phyloP scores from a whole-genome alignment of 2,329 filamentous ascomycete species.

The Monilinia laxa region DNA sequence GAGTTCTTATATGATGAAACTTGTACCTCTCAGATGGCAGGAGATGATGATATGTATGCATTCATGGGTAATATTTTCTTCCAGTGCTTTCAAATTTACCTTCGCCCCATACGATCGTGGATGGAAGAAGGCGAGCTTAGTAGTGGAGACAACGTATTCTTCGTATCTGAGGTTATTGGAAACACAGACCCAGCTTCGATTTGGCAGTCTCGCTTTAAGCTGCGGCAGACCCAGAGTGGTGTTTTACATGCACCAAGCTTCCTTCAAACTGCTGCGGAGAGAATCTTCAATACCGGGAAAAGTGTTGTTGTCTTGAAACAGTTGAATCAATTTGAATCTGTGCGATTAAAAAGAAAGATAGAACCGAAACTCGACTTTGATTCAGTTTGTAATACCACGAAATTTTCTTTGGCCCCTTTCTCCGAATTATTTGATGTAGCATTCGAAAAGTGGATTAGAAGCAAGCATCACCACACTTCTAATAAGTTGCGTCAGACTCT shows the following conservation, averaged over 20 bases:
- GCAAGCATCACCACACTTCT: slow-evolving; percentile 70
- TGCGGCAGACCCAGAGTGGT: slow-evolving; percentile 61
- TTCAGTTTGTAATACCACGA: slow-evolving; percentile 50
- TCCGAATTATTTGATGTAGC: slow-evolving; percentile 69
- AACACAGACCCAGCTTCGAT: slow-evolving; percentile 61
- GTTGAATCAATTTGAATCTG: slow-evolving; percentile 55
- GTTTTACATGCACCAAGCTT: slow-evolving; percentile 71
- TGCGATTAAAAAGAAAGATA: slow-evolving; percentile 38
- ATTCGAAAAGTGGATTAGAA: slow-evolving; percentile 75
- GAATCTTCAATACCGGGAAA: slow-evolving; percentile 85
- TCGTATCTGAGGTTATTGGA: slow-evolving; percentile 61
- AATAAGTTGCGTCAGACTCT: slow-evolving; percentile 64
- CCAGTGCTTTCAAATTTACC: slow-evolving; percentile 77
- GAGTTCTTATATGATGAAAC: slow-evolving; percentile 74
- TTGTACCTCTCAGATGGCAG: slow-evolving; percentile 67
- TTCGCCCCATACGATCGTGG: slow-evolving; percentile 78
- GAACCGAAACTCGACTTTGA: slow-evolving; percentile 57
- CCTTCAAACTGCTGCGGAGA: slow-evolving; percentile 64
- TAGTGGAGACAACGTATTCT: slow-evolving; percentile 68
- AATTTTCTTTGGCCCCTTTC: slow-evolving; percentile 61
- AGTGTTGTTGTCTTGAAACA: slow-evolving; percentile 81
- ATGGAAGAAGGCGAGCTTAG: slow-evolving; percentile 76
- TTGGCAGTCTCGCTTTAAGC: slow-evolving; percentile 73
- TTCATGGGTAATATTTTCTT: slow-evolving; percentile 71
- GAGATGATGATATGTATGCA: slow-evolving; percentile 59